Evolutionary conservation across 2,329 filamentous ascomycete genomes (phyloP), one percentile per base, ranked within the genome.

Genomic region (Xylaria arbuscula): DNA sequence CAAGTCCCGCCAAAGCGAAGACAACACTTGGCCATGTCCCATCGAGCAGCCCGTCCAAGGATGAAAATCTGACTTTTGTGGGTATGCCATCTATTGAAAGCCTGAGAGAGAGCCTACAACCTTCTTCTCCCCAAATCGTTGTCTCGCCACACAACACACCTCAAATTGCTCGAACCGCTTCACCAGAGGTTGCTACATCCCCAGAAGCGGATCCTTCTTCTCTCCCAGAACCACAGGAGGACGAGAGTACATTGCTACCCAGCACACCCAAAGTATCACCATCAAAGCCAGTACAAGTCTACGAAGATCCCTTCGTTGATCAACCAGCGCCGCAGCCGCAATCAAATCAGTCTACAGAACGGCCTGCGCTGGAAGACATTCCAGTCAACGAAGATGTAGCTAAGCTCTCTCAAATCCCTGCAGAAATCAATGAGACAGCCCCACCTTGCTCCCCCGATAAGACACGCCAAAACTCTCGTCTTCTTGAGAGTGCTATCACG

Each of bases 401-500:
- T 2, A 79, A 77, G 48, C 69, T 81, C 6, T 67, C 74, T 22
- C 77, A 76, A 9, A 59, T 71, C 8, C 55, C 72, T 0, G 63
- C 69, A 36, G 72, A 69, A 6, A 58, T 70, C 15, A 73, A 73
- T 58, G 70, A 69, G 62, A 24, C 62, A 65, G 51, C 72, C 68
- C 42, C 72, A 64, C 40, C 75, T 77, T 28, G 62, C 74, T 11
- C 84, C 0, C 82, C 84, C 0, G 88, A 90, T 10, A 89, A 87
- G 74, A 75, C 81, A 4, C 85, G 85, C 56, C 88, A 90, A 72
- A 88, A 85, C 73, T 80, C 82, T 8, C 87, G 90, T 53, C 83
- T 94, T 28, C 84, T 95, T 5, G 88, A 90, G 38, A 94, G 92
- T 73, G 92, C 91, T 58, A 92, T 94, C 72, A 83, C 89, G 60